Evolutionary conservation across 345 rosid species (phyloP), one percentile per base, ranked within the genome.

Genomic region (Lumnitzera racemosa): DNA sequence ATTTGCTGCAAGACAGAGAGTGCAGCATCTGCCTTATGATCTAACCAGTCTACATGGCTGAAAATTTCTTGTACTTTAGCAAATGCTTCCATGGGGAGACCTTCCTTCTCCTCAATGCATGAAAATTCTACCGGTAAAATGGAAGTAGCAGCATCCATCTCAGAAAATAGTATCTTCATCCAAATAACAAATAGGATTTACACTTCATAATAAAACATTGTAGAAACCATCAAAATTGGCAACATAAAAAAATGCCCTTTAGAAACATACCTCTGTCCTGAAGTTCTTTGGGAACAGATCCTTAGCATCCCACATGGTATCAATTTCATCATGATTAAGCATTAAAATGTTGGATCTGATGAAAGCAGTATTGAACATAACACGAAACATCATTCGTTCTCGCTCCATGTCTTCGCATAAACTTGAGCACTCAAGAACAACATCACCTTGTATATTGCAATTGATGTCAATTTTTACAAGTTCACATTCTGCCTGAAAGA

Each of bases 281-380:
- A 92, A 92, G 51, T 79, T 85, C 84, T 80, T 89, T 50, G 94
- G 96, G 68, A 92, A 92, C 61, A 63, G 79, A 59, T 83, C 96
- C 74, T 83, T 89, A 49, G 78, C 75, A 69, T 85, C 80, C 98
- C 98, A 92, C 61, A 87, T 63, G 36, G 76, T 81, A 71, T 89
- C 98, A 62, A 92, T 81, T 64, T 92, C 98, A 64, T 92, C 96
- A 56, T 80, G 87, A 58, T 85, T 92, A 52, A 92, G 90, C 83
- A 92, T 92, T 82, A 92, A 78, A 66, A 92, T 92, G 53, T 92
- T 92, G 65, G 98, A 89, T 72, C 96, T 80, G 55, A 92, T 89
- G 74, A 92, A 89, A 57, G 96, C 91, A 11, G 96, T 87, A 74
- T 92, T 92, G 74, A 89, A 89, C 77, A 87, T 95, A 67, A 76